Conservation (phyloP, 2,329 filamentous ascomycete species). For the Chrysoporthe austroafricana region DNA sequence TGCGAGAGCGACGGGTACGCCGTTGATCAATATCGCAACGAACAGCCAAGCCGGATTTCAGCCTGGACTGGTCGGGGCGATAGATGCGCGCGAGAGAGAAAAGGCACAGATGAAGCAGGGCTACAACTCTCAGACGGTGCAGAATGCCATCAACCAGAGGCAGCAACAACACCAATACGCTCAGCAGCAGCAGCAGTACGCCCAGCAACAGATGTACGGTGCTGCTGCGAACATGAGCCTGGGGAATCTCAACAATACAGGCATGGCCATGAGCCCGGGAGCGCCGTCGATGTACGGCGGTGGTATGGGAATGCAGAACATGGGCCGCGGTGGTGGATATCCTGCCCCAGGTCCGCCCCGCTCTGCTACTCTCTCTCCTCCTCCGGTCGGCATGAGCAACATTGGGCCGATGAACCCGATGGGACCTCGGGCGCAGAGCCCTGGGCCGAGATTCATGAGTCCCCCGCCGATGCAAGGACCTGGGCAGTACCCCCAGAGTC, state of each 20-base stretch:
- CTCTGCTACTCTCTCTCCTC: slow-evolving; percentile 26
- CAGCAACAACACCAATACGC: slow-evolving; percentile 48
- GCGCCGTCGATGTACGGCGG: slow-evolving; percentile 37
- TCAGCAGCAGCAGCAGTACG: slow-evolving; percentile 38
- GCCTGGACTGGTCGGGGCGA: slow-evolving; percentile 73
- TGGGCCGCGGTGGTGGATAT: slow-evolving; percentile 31
- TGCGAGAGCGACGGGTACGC: slow-evolving; percentile 78
- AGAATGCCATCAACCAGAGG: slow-evolving; percentile 72
- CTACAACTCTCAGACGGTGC: slow-evolving; percentile 70
- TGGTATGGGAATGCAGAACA: slow-evolving; percentile 30
- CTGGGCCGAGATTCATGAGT: slow-evolving; percentile 28
- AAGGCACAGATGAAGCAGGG: slow-evolving; percentile 72
- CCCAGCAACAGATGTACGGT: slow-evolving; percentile 36
- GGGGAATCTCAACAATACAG: slow-evolving; percentile 39
- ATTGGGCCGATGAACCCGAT: slow-evolving; percentile 21
- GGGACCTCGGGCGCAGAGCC: slow-evolving; percentile 24
- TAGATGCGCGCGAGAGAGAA: slow-evolving; percentile 79
- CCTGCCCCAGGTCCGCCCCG: slow-evolving; percentile 21
- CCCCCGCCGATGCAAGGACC: slow-evolving; percentile 25
- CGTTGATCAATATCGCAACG: slow-evolving; percentile 70
- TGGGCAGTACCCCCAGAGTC: slow-evolving; percentile 20
- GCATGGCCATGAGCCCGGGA: slow-evolving; percentile 33
- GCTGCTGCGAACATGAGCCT: slow-evolving; percentile 38
- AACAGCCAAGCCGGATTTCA: slow-evolving; percentile 49
- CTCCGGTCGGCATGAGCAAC: slow-evolving; percentile 24